Percentiles rank a stretch among this genome's conserved stretches.
These are phyloP conservation scores for Yamadazyma atlantica DNA, from an alignment of 1,139 yeast genomes.

Conservation along the genomic window DNA sequence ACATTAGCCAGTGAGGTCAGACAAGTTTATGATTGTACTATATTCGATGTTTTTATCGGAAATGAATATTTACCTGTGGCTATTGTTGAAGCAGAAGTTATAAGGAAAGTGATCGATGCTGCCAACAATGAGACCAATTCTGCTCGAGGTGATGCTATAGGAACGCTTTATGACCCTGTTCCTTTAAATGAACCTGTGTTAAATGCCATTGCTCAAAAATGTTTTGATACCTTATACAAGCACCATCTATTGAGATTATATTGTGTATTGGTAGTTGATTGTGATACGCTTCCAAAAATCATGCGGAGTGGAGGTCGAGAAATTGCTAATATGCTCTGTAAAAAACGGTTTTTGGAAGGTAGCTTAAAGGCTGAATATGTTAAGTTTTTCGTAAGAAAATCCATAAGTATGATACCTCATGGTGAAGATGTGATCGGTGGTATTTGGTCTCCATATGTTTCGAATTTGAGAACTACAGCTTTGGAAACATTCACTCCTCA, in stretches of 20 bases:
- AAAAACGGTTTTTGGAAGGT: slow-evolving; percentile 77
- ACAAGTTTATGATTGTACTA: slow-evolving; percentile 84
- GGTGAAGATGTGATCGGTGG: slow-evolving; percentile 84
- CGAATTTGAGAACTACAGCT: slow-evolving; percentile 56
- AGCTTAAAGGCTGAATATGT: slow-evolving; percentile 73
- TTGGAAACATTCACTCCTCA: slow-evolving; percentile 50
- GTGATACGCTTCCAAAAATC: slow-evolving; percentile 81
- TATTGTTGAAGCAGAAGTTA: slow-evolving; percentile 81
- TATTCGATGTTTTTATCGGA: slow-evolving; percentile 83
- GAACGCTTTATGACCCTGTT: slow-evolving; percentile 20
- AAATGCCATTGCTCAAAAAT: slow-evolving; percentile 72
- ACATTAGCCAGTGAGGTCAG: slow-evolving; percentile 82
- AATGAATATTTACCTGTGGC: slow-evolving; percentile 86
- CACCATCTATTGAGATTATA: slow-evolving; percentile 77
- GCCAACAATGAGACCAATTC: slow-evolving; percentile 15
- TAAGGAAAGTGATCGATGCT: slow-evolving; percentile 39
- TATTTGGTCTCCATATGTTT: slow-evolving; percentile 76
- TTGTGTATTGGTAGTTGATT: slow-evolving; percentile 79
- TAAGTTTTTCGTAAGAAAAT: slow-evolving; percentile 70
- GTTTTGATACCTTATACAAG: slow-evolving; percentile 66
- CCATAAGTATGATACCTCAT: slow-evolving; percentile 68
- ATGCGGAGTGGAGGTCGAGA: slow-evolving; percentile 83
- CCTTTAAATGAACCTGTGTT: slow-evolving; percentile 58
- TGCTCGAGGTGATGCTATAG: slow-evolving; percentile 11
- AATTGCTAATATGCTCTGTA: slow-evolving; percentile 91